Percentiles rank a stretch among this genome's conserved stretches.
Conservation (phyloP, 139 green algal genomes). For the Volvox africanus region DNA sequence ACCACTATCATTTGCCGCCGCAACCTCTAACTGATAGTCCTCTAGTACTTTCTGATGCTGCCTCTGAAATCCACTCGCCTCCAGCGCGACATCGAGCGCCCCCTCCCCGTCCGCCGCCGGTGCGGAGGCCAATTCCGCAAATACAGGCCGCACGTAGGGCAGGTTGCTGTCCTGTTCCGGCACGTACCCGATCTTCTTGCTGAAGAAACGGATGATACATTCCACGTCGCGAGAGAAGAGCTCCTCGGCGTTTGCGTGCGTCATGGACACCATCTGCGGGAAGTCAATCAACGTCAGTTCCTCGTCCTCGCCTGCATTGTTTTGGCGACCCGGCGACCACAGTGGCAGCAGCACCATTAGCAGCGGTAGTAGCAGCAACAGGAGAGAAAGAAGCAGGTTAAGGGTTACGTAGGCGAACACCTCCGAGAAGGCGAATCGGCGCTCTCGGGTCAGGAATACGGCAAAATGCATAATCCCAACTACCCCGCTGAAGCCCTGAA, state of each 20-base stretch:
- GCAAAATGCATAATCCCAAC: no score
- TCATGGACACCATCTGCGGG: constrained; percentile 96
- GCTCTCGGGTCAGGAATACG: no score
- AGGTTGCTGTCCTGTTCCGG: constrained; percentile 71
- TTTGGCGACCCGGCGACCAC: no score
- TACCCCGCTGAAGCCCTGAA: no score
- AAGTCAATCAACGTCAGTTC: constrained; percentile 96
- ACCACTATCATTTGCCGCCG: background rate
- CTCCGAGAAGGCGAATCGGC: no score
- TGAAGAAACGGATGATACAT: constrained; percentile 87
- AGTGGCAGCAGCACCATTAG: background rate
- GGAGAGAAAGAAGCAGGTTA: no score
- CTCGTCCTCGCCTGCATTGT: constrained; percentile 52
- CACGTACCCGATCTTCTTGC: constrained; percentile 83
- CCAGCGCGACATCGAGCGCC: constrained; percentile 73
- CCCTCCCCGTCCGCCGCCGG: background rate
- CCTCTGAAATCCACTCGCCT: constrained; percentile 78
- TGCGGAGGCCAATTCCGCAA: constrained; percentile 51
- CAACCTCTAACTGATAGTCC: constrained; percentile 17
- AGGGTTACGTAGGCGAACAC: no score
- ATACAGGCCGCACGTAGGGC: constrained; percentile 67
- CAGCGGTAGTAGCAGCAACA: no score
- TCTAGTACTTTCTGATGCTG: constrained; percentile 66
- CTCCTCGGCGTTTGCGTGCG: constrained; percentile 92
- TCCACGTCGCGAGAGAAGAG: constrained; percentile 96